Evolutionary conservation across 2,329 filamentous ascomycete genomes (phyloP), one percentile per base, ranked within the genome.

Genomic region (Westerdykella aurantiaca): DNA sequence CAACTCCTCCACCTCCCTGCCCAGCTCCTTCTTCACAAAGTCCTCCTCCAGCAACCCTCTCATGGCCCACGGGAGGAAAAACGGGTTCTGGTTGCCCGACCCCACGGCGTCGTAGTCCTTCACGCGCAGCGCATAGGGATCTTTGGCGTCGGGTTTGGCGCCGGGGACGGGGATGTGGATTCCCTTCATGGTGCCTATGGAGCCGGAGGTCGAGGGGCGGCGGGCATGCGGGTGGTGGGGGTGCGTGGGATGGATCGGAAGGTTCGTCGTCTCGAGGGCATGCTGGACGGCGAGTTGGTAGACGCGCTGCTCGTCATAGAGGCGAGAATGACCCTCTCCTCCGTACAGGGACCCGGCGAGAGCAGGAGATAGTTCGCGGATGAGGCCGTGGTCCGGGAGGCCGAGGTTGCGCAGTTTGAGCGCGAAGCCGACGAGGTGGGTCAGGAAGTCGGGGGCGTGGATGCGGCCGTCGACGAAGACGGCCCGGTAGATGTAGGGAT

Each of bases 41-140:
- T 93, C 85, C 65, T 98, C 93, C 63, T 97, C 93, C 2, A 98
- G 71, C 45, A 98, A 71, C 0, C 93, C 93, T 6, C 93, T 81
- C 83, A 98, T 93, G 31, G 93, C 91, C 83, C 94, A 98, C 0
- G 93, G 93, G 12, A 98, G 72, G 43, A 93, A 84, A 60, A 91
- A 97, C 0, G 91, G 91, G 58, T 96, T 97, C 13, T 83, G 71
- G 45, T 78, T 58, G 12, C 40, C 55, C 0, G 51, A 52, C 0
- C 55, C 57, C n/a, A 50, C 48, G 1, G 49, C 52, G 12, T 63
- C 58, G 33, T 66, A 67, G 21, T 65, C 58, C 38, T 56, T 61
- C 5, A 69, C 61, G 10, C 60, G 42, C 11, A 69, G 39, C 23
- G 58, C 55, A 29, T 53, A 61, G 1, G 47, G 43, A 37, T 59